phyloP scores from a whole-genome alignment of 345 rosid genomes.

The Arabidopsis arenosa region DNA sequence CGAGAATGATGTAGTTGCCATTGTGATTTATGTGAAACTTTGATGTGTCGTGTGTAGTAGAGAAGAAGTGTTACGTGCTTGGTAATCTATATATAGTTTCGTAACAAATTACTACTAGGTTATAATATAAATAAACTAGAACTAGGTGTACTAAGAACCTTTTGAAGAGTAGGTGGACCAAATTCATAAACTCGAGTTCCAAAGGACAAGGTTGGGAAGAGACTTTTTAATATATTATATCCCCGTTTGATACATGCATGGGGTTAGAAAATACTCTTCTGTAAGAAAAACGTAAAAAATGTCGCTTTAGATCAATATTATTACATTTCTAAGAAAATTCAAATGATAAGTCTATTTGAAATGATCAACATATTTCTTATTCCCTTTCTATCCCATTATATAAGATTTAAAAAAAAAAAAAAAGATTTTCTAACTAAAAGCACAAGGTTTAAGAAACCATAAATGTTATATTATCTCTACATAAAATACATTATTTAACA shows the following conservation, averaged over 20 bases:
- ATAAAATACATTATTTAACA: too few relatives aligned
- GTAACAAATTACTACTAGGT: not conserved
- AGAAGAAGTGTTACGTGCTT: conserved; percentile 36
- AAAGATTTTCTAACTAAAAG: too few relatives aligned
- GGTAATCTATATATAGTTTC: conserved; percentile 20
- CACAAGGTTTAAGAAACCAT: too few relatives aligned
- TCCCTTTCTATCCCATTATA: too few relatives aligned
- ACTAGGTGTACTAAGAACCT: conserved; percentile 31
- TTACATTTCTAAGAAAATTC: not conserved
- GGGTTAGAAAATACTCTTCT: not conserved
- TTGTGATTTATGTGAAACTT: conserved; percentile 27
- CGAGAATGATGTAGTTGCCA: conserved; percentile 28
- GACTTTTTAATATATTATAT: not conserved
- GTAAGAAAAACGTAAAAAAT: not conserved
- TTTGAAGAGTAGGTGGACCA: conserved; percentile 24
- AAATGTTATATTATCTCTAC: too few relatives aligned
- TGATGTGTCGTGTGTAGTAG: conserved; percentile 25
- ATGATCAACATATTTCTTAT: not conserved
- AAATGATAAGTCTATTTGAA: not conserved
- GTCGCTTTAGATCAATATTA: not conserved
- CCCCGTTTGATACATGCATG: not conserved
- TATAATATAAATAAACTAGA: not conserved
- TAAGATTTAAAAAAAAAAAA: too few relatives aligned
- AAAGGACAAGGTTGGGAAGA: not conserved
- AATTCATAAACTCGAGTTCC: conserved; percentile 12